These are phyloP conservation scores for Metschnikowia baotianmanensis DNA, from an alignment of 805 yeast genomes.

Conservation along the genomic window DNA sequence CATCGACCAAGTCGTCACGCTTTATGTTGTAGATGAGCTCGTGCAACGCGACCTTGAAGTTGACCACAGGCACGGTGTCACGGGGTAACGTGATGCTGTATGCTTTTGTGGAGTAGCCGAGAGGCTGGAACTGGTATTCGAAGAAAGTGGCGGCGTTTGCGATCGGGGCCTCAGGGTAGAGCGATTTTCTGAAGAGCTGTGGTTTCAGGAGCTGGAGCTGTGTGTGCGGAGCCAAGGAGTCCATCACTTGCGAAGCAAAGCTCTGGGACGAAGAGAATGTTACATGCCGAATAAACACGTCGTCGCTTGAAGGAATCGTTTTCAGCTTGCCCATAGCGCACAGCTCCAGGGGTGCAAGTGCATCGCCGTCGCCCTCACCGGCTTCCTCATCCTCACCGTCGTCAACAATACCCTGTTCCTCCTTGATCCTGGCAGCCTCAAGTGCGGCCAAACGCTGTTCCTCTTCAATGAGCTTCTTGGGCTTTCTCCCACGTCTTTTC, in stretches of 20 bases:
- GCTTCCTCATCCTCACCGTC: conserved; percentile 12
- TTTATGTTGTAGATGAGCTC: conserved; percentile 30
- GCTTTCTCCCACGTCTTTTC: conserved; percentile 24
- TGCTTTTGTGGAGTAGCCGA: conserved; percentile 33
- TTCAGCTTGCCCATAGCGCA: conserved; percentile 18
- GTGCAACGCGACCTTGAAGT: conserved; percentile 43
- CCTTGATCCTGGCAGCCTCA: conserved; percentile 13
- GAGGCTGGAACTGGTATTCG: conserved; percentile 39
- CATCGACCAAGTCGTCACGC: conserved; percentile 31
- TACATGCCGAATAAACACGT: conserved; percentile 19
- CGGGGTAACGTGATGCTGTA: conserved; percentile 48
- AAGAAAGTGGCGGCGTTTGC: conserved; percentile 28
- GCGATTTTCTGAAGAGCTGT: conserved; percentile 21
- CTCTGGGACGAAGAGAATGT: conserved; percentile 14
- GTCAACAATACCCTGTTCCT: conserved; percentile 8
- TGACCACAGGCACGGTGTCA: conserved; percentile 43
- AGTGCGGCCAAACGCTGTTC: conserved; percentile 18
- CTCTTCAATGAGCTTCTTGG: conserved; percentile 23
- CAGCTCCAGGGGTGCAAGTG: conserved; percentile 12
- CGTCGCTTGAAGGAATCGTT: conserved; percentile 16
- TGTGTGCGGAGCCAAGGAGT: conserved; percentile 12
- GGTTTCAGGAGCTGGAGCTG: conserved; percentile 22
- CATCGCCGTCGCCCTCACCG: conserved; percentile 5
- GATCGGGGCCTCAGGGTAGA: conserved; percentile 34
- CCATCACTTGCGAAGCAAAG: conserved; percentile 10